phyloP scores from a whole-genome alignment of 768 basidiomycete species.

The Naganishia onofrii region DNA sequence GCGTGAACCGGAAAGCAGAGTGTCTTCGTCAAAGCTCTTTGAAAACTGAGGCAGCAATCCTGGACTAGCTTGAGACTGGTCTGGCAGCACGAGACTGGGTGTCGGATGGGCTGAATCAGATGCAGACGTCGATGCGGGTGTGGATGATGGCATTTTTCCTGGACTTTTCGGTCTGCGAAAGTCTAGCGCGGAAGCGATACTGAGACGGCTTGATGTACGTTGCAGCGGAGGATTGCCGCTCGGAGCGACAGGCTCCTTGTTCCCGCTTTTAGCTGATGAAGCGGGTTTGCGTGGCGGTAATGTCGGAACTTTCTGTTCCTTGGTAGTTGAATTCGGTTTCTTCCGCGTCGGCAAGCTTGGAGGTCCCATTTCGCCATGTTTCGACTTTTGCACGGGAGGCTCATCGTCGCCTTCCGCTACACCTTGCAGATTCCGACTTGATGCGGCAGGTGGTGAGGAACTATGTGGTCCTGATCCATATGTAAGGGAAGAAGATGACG shows the following conservation, averaged over 20 bases:
- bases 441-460: neutral
- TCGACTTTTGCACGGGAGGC: neutral
- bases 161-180: conserved; percentile 21
- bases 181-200: conserved; percentile 16
- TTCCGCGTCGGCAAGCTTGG: conserved; percentile 16
- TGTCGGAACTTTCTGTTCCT: neutral
- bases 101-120: neutral
- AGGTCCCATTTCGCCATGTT: conserved; percentile 8
- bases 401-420: conserved; percentile 15
- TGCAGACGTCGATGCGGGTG: neutral
- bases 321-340: neutral
- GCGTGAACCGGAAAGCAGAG: conserved; percentile 9
- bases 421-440: neutral
- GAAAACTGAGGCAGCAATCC: neutral
- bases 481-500: neutral
- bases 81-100: neutral
- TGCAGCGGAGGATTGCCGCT: neutral
- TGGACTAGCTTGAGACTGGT: neutral
- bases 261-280: neutral
- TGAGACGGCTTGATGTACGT: conserved; percentile 5
- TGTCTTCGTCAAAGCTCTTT: conserved; percentile 5
- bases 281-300: conserved; percentile 17
- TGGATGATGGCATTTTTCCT: neutral
- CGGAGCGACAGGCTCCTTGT: neutral
- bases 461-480: neutral